Evolutionary conservation across 345 rosid species (phyloP), one percentile per base, ranked within the genome.

Genomic region (Brassica nigra): DNA sequence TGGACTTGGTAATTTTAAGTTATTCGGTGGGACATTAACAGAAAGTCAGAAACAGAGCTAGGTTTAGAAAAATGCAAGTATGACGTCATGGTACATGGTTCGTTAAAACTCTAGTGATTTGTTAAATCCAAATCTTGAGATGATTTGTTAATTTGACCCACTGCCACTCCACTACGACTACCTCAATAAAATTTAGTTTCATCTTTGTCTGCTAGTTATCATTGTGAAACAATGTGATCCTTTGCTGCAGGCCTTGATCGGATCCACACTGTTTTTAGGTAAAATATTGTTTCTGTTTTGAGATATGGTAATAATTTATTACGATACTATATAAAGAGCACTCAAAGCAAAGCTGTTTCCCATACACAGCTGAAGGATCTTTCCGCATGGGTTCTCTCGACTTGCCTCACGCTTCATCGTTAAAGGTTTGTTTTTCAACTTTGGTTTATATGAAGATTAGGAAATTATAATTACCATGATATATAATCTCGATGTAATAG

Each of bases 341-440:
- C 8, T 54, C 59, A 16, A 42, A 54, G 59, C 23, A 15, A 54
- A 54, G 23, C 27, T 16, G 59, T 16, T 54, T 54, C 59, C 6
- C 59, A 54, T 57, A 8, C 12, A 18, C 29, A 57, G 29, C 28
- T 57, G 12, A 57, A 57, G 29, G 62, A 57, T 57, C 62, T 57
- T 76, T 18, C 20, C 0, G 1, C 62, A 76, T 68, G 74, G 74
- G 52, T 44, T 44, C 75, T 61, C 69, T 62, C 2, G 69, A 76
- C 16, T 59, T 76, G 27, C 71, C 76, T 34, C 54, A 65, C 47
- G 47, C 59, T 71, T 54, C 66, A 37, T 71, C 67, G 1, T 71
- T 71, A 36, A 78, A 78, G 76, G 81, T 71, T 37, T 5, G 29
- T 39, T 54, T 54, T 58, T 71, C 34, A 27, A 15, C 1, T 34